These are phyloP conservation scores for Sarcodon sp. DNA, from an alignment of 768 basidiomycete species.

Conservation along the genomic window DNA sequence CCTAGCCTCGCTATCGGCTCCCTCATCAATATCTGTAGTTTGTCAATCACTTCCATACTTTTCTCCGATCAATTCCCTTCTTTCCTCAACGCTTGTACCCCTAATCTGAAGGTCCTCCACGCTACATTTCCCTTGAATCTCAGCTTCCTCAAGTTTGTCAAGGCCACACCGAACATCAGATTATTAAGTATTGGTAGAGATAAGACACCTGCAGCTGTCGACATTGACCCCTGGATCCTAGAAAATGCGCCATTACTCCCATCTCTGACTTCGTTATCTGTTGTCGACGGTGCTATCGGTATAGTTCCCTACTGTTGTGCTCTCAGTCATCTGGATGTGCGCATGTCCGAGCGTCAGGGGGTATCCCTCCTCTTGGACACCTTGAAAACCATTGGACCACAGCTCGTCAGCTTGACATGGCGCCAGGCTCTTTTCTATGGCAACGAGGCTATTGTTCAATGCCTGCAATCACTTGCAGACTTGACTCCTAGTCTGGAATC, in stretches of 20 bases:
- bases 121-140: not conserved
- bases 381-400: not conserved
- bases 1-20: not conserved
- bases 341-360: not conserved
- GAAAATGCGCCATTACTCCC: not conserved
- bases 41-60: not conserved
- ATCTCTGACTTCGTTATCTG: not conserved
- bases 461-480: not conserved
- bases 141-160: not conserved
- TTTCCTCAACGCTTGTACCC: not conserved
- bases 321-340: not conserved
- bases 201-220: not conserved
- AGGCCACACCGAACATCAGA: not conserved
- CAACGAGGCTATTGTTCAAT: not conserved
- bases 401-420: not conserved
- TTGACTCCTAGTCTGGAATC: not conserved
- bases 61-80: not conserved
- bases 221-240: not conserved
- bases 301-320: not conserved
- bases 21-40: not conserved
- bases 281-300: not conserved
- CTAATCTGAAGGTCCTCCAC: not conserved
- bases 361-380: not conserved
- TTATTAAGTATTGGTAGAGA: not conserved
- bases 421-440: not conserved